Evolutionary conservation across 768 basidiomycete species (phyloP).

Genomic region (Cantharellus cinnabarinus): DNA sequence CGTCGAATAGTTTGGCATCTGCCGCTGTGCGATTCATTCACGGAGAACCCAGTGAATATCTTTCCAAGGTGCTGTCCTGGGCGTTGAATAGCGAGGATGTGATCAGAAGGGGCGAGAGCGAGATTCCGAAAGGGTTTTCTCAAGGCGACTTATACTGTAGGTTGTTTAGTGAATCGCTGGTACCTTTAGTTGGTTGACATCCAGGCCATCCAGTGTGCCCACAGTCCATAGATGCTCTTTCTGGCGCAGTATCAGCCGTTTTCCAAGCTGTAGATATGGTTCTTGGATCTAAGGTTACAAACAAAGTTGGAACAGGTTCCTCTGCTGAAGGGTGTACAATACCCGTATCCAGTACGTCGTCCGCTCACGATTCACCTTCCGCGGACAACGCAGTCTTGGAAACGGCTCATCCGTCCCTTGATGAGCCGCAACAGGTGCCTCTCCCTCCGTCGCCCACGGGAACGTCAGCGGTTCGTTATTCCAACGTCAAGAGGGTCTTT

Average conservation of each 20-base stretch:
- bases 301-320: background rate
- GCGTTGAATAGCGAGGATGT: constrained; percentile 37
- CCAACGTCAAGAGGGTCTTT: constrained; percentile 30
- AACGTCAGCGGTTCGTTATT: background rate
- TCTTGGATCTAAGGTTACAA: background rate
- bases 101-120: constrained; percentile 39
- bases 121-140: constrained; percentile 50
- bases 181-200: background rate
- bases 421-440: background rate
- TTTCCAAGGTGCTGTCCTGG: constrained; percentile 42
- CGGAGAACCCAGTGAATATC: constrained; percentile 36
- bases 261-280: constrained; percentile 66
- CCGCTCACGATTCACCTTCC: too few species aligned
- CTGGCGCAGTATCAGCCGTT: constrained; percentile 62
- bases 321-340: too few species aligned
- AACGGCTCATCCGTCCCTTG: too few species aligned
- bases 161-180: constrained; percentile 12
- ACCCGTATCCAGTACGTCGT: too few species aligned
- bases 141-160: constrained; percentile 73
- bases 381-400: too few species aligned
- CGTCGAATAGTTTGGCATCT: constrained; percentile 20
- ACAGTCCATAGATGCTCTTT: constrained; percentile 51
- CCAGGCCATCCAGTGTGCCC: constrained; percentile 39
- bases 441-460: background rate
- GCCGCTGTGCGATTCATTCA: constrained; percentile 56